These are phyloP conservation scores for Sporisorium reilianum DNA, from an alignment of 1,284 basidiomycete species.

Conservation along the genomic window DNA sequence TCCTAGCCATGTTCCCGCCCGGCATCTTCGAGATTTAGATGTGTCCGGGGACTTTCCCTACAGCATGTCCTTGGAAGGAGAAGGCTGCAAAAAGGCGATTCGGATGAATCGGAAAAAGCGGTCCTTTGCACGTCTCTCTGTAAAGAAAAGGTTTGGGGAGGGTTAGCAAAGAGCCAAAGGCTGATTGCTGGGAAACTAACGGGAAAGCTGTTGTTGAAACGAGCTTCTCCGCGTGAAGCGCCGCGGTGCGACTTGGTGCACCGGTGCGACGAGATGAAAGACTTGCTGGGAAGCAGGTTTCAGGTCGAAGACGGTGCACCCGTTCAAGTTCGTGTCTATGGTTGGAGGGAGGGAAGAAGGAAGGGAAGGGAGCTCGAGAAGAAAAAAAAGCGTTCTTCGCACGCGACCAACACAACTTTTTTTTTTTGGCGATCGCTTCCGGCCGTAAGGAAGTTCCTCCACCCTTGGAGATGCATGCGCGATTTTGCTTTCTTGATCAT, in stretches of 20 bases:
- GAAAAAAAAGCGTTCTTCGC: background rate
- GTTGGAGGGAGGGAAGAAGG: slow-evolving; percentile 11
- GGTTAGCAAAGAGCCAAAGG: background rate
- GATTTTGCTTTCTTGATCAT: background rate
- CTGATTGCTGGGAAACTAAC: background rate
- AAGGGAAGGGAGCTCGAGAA: background rate
- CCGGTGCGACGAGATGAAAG: background rate
- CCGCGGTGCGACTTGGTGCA: slow-evolving; percentile 6
- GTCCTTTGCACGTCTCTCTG: slow-evolving; percentile 58
- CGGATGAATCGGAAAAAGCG: slow-evolving; percentile 29
- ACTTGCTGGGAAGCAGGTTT: background rate
- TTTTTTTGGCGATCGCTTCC: slow-evolving; percentile 1
- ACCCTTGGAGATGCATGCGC: background rate
- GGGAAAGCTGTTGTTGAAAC: slow-evolving; percentile 29
- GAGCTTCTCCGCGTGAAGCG: background rate
- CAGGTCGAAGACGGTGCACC: slow-evolving; percentile 12
- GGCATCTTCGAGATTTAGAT: slow-evolving; percentile 21
- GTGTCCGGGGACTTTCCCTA: slow-evolving; percentile 62
- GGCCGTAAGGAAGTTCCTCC: slow-evolving; percentile 21
- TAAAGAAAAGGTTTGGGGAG: background rate
- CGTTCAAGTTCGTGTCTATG: slow-evolving; percentile 24
- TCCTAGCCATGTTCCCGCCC: slow-evolving; percentile 32
- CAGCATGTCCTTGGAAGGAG: slow-evolving; percentile 45
- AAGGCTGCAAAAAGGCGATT: slow-evolving; percentile 49
- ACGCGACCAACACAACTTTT: too few species aligned